Conservation (phyloP, 2,329 filamentous ascomycete species). For the Dactylonectria macrodidyma region DNA sequence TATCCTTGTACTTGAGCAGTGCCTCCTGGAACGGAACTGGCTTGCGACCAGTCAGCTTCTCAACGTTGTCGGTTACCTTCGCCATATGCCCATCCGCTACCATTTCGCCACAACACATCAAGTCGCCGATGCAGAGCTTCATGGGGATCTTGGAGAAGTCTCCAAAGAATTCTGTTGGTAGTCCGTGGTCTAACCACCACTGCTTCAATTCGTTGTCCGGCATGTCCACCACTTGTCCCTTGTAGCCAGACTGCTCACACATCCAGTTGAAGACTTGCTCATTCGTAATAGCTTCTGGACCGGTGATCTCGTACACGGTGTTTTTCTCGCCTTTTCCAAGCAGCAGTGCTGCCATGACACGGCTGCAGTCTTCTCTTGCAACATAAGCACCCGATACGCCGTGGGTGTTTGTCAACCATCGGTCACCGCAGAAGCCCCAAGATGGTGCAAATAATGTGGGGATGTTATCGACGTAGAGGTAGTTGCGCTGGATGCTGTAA, state of each 20-base stretch:
- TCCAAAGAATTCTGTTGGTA: constrained; percentile 41
- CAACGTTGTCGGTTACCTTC: constrained; percentile 40
- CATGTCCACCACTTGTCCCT: constrained; percentile 40
- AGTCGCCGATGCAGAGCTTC: constrained; percentile 45
- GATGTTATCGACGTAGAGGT: constrained; percentile 44
- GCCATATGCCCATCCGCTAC: constrained; percentile 39
- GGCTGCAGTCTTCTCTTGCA: constrained; percentile 41
- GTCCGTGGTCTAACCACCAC: constrained; percentile 42
- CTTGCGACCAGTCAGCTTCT: constrained; percentile 42
- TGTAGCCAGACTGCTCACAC: constrained; percentile 37
- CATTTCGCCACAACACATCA: constrained; percentile 46
- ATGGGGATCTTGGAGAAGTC: constrained; percentile 45
- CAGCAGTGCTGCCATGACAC: constrained; percentile 38
- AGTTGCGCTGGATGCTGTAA: constrained; percentile 45
- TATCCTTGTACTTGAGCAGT: constrained; percentile 40
- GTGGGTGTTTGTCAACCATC: constrained; percentile 42
- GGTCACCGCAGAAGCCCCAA: constrained; percentile 43
- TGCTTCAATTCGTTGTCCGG: constrained; percentile 43
- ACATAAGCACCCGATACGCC: constrained; percentile 43
- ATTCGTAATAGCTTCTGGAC: constrained; percentile 39
- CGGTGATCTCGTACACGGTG: constrained; percentile 42
- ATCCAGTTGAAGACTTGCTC: constrained; percentile 44
- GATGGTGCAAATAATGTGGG: constrained; percentile 41
- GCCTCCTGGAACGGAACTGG: constrained; percentile 38
- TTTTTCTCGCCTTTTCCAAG: constrained; percentile 41